These are phyloP conservation scores for Alloteropsis angusta DNA, from an alignment of 202 grass and related monocot species.

Conservation along the genomic window DNA sequence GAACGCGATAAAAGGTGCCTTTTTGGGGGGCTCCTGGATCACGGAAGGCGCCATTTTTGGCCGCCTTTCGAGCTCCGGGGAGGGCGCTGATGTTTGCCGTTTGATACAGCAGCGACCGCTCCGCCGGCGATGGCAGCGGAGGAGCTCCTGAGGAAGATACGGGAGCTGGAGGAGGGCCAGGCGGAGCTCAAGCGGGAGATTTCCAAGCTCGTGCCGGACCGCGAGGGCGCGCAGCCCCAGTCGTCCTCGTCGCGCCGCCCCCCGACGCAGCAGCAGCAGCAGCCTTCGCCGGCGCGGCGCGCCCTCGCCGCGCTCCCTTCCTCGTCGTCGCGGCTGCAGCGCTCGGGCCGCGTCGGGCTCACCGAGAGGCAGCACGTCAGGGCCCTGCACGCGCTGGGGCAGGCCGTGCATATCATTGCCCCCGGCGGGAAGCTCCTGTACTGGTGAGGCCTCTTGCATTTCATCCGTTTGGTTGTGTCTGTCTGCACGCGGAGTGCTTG, in stretches of 20 bases:
- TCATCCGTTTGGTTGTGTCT: background rate
- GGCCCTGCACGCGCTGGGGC: constrained; percentile 73
- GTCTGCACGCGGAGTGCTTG: constrained; percentile 9
- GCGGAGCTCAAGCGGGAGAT: constrained; percentile 53
- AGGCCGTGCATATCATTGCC: constrained; percentile 67
- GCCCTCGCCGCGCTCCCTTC: constrained; percentile 9
- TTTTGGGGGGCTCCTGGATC: background rate
- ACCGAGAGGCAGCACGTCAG: constrained; percentile 68
- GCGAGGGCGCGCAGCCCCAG: constrained; percentile 18
- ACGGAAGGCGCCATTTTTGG: constrained; percentile 4
- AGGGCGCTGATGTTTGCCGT: background rate
- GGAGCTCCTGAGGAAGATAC: constrained; percentile 58
- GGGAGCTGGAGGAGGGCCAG: constrained; percentile 58
- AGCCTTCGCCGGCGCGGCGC: background rate
- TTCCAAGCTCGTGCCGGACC: constrained; percentile 31
- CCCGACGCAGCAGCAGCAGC: background rate
- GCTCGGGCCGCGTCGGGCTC: constrained; percentile 21
- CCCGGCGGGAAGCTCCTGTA: constrained; percentile 62
- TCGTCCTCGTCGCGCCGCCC: constrained; percentile 13
- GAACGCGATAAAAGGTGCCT: background rate
- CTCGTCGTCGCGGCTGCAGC: constrained; percentile 31
- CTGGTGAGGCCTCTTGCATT: constrained; percentile 38
- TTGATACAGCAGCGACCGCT: constrained; percentile 10
- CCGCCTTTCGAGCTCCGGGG: background rate
- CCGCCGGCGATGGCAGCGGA: constrained; percentile 34